A percentile compares a stretch with the other conserved stretches of the same genome.
Evolutionary conservation across 2,329 filamentous ascomycete species (phyloP).

Genomic region (Monosporascus sp.): DNA sequence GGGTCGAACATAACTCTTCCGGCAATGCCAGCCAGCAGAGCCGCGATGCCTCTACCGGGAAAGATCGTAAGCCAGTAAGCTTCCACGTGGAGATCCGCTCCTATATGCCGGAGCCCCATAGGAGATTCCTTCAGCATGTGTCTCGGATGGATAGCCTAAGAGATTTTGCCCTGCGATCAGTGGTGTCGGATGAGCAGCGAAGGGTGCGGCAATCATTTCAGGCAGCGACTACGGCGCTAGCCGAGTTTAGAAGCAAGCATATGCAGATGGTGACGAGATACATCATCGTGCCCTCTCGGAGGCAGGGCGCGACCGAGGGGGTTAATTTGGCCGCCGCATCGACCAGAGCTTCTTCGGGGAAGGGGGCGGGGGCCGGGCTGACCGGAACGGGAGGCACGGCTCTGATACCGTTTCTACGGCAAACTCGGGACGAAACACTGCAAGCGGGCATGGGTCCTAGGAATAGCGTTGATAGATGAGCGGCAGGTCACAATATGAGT

Average conservation of each 20-base stretch:
- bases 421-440: slow-evolving; percentile 76
- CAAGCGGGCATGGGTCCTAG: background rate
- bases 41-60: slow-evolving; percentile 7
- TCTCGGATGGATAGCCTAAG: slow-evolving; percentile 68
- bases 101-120: slow-evolving; percentile 87
- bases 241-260: slow-evolving; percentile 75
- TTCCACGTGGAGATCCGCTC: slow-evolving; percentile 66
- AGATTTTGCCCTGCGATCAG: slow-evolving; percentile 55
- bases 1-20: slow-evolving; percentile 64
- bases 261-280: slow-evolving; percentile 87
- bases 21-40: slow-evolving; percentile 26
- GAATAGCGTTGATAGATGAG: background rate
- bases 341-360: slow-evolving; percentile 16
- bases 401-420: slow-evolving; percentile 83
- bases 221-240: slow-evolving; percentile 68
- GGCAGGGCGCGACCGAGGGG: slow-evolving; percentile 25
- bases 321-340: slow-evolving; percentile 43
- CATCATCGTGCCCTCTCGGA: slow-evolving; percentile 70
- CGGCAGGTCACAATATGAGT: background rate
- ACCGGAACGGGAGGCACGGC: slow-evolving; percentile 84
- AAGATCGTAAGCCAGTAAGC: slow-evolving; percentile 20
- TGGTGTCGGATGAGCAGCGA: slow-evolving; percentile 45
- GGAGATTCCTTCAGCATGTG: slow-evolving; percentile 70
- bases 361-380: slow-evolving; percentile 44
- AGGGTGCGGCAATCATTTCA: slow-evolving; percentile 52